A percentile compares a stretch with the other conserved stretches of the same genome.
These are phyloP conservation scores for Penicillium odoratum DNA, from an alignment of 495 filamentous ascomycete species.

Conservation along the genomic window DNA sequence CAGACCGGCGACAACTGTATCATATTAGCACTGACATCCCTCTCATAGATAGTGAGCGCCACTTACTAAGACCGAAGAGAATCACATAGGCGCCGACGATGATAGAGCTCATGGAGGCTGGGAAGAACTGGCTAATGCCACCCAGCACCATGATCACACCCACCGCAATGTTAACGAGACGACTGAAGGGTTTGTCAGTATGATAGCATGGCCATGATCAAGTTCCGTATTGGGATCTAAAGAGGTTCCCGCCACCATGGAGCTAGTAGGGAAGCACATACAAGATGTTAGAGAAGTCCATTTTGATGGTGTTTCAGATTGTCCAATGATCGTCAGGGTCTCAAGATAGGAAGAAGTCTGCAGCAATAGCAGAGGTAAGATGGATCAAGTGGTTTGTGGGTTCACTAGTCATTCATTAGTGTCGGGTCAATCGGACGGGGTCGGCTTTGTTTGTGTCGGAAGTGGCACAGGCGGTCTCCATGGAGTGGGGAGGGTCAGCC, in stretches of 20 bases:
- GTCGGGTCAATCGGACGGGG: constrained; percentile 3
- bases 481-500: background rate
- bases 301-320: constrained; percentile 25
- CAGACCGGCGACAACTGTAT: constrained; percentile 45
- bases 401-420: constrained; percentile 22
- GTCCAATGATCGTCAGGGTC: constrained; percentile 14
- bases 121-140: constrained; percentile 84
- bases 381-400: constrained; percentile 6
- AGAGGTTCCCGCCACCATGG: background rate
- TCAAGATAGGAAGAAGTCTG: constrained; percentile 9
- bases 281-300: constrained; percentile 63
- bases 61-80: constrained; percentile 83
- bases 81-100: constrained; percentile 85
- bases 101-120: constrained; percentile 45
- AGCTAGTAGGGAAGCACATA: constrained; percentile 32
- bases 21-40: constrained; percentile 6
- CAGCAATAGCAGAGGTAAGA: background rate
- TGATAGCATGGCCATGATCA: background rate
- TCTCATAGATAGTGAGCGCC: background rate
- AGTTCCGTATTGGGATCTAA: background rate
- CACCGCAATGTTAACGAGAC: constrained; percentile 88
- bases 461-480: background rate
- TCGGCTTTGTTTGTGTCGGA: constrained; percentile 5
- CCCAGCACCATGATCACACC: constrained; percentile 87
- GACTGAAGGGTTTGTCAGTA: constrained; percentile 52